Conservation (phyloP, 2,329 filamentous ascomycete species). For the Calonectria ilicicola region DNA sequence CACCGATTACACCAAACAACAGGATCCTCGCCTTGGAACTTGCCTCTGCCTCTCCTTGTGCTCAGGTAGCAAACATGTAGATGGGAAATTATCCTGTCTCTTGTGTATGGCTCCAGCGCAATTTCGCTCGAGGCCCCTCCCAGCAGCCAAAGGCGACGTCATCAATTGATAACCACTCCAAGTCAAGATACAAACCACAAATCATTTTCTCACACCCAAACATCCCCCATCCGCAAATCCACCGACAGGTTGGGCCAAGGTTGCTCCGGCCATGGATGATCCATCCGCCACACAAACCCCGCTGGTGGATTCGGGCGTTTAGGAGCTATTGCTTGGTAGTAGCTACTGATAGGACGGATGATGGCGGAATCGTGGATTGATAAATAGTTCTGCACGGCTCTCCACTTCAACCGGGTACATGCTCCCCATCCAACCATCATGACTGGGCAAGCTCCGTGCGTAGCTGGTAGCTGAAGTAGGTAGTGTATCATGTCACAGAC, state of each 20-base stretch:
- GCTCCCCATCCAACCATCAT: background rate
- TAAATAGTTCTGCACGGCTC: slow-evolving; percentile 8
- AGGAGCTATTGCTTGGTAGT: slow-evolving; percentile 6
- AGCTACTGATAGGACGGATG: background rate
- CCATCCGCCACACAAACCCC: background rate
- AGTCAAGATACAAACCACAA: background rate
- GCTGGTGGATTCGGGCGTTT: slow-evolving; percentile 9
- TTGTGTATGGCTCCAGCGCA: slow-evolving; percentile 3
- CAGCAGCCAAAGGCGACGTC: slow-evolving; percentile 16
- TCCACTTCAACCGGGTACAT: slow-evolving; percentile 18
- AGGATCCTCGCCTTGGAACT: background rate
- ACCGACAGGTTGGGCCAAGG: background rate
- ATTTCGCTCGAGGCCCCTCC: slow-evolving; percentile 15
- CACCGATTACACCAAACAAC: slow-evolving; percentile 5
- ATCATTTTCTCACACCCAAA: background rate
- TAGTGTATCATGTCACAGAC: background rate
- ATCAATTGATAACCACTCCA: slow-evolving; percentile 3
- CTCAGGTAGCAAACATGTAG: background rate
- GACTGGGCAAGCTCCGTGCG: background rate
- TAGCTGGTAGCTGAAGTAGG: background rate
- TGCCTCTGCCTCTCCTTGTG: background rate
- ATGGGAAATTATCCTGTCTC: background rate
- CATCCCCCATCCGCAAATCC: slow-evolving; percentile 11
- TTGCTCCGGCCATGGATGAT: slow-evolving; percentile 5
- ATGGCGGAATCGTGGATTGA: background rate